phyloP scores from a whole-genome alignment of 352 stramenopile genomes.

The Phytophthora kernoviae region DNA sequence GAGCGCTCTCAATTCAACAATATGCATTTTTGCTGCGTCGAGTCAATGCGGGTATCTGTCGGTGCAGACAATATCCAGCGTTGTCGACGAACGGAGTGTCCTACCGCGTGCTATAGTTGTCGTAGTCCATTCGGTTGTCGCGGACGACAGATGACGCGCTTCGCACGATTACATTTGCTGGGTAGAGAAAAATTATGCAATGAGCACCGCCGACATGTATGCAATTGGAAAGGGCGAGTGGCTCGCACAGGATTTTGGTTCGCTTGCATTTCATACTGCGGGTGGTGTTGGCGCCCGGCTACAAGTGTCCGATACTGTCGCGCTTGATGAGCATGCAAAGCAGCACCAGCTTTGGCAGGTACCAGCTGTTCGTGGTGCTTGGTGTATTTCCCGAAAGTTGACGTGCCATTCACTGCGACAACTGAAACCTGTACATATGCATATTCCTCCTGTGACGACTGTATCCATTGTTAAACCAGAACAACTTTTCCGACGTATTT shows the following conservation, averaged over 20 bases:
- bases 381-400: neutral
- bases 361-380: neutral
- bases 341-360: neutral
- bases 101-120: no score
- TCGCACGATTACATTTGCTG: neutral
- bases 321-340: neutral
- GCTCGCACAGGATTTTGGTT: no score
- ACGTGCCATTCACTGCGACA: neutral
- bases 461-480: neutral
- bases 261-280: no score
- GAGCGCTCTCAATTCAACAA: slow-evolving; percentile 1
- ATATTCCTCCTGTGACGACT: neutral
- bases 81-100: neutral
- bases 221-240: no score
- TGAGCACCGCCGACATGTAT: neutral
- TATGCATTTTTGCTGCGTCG: neutral
- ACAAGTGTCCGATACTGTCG: no score
- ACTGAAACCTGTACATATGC: neutral
- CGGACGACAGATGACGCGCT: neutral
- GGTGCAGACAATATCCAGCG: no score
- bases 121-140: no score
- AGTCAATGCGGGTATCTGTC: no score
- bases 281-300: no score
- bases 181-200: neutral
- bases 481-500: neutral